Conservation (phyloP, 768 basidiomycete species). For the Xerocomus brunneocitrinus region DNA sequence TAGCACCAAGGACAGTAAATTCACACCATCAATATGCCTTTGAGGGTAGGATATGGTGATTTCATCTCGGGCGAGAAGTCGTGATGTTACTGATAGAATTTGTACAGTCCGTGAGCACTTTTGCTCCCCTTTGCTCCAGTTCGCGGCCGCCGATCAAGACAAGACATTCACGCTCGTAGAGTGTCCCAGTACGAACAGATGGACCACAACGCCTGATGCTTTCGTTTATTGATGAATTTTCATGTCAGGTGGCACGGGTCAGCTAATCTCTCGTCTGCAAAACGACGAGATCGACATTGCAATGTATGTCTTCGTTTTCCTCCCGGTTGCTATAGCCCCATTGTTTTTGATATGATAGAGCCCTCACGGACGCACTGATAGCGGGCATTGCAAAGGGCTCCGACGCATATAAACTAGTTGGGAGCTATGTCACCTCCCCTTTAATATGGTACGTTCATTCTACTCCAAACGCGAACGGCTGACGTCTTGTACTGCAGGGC, state of each 20-base stretch:
- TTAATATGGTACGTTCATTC: slow-evolving; percentile 64
- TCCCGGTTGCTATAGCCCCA: slow-evolving; percentile 2
- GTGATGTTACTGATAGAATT: slow-evolving; percentile 4
- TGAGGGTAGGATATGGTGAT: slow-evolving; percentile 33
- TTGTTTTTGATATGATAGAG: slow-evolving; percentile 41
- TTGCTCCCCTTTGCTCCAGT: slow-evolving; percentile 87
- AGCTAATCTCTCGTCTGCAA: slow-evolving; percentile 69
- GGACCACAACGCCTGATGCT: neutral
- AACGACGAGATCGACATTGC: slow-evolving; percentile 79
- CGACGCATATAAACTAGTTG: slow-evolving; percentile 83
- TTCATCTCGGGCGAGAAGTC: neutral
- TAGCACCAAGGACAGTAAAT: neutral
- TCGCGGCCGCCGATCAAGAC: slow-evolving; percentile 61
- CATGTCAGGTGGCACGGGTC: slow-evolving; percentile 73
- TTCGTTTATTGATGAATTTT: slow-evolving; percentile 19
- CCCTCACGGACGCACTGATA: slow-evolving; percentile 86
- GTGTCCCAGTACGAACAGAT: slow-evolving; percentile 66
- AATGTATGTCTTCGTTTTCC: slow-evolving; percentile 45
- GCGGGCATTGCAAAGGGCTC: slow-evolving; percentile 88
- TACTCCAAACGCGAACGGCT: neutral
- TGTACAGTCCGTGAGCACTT: slow-evolving; percentile 81
- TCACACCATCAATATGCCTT: slow-evolving; percentile 16
- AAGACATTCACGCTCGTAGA: slow-evolving; percentile 80
- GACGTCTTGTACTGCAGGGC: slow-evolving; percentile 51
- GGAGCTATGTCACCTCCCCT: slow-evolving; percentile 86